A percentile compares a stretch with the other conserved stretches of the same genome.
Evolutionary conservation across 805 yeast species (phyloP).

Genomic region (Sugiyamaella smithiae): DNA sequence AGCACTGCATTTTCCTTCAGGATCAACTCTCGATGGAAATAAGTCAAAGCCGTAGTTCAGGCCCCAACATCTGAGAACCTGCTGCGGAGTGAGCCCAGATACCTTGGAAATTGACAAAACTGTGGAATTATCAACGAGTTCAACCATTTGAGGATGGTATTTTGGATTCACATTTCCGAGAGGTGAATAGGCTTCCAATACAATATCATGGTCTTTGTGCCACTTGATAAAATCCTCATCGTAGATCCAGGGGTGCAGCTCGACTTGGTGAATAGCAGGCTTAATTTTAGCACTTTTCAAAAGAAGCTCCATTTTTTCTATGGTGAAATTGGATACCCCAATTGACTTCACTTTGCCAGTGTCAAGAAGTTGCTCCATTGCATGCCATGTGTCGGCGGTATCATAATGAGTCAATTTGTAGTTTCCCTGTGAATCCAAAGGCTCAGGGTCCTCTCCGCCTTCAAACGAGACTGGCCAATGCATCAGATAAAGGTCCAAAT

Average conservation of each 20-base stretch:
- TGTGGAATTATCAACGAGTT: background rate
- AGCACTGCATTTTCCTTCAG: constrained; percentile 1
- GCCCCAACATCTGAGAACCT: constrained; percentile 5
- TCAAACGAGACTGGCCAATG: constrained; percentile 52
- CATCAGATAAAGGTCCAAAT: constrained; percentile 52
- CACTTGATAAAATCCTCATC: constrained; percentile 42
- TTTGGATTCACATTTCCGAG: constrained; percentile 47
- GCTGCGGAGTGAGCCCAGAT: constrained; percentile 1
- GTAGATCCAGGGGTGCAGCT: constrained; percentile 64
- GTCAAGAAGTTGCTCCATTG: constrained; percentile 56
- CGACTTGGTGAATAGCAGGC: constrained; percentile 76
- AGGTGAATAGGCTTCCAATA: constrained; percentile 61
- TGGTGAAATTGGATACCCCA: constrained; percentile 75
- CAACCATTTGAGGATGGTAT: constrained; percentile 9
- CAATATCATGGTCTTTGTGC: constrained; percentile 45
- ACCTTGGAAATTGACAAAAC: background rate
- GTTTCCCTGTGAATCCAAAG: constrained; percentile 30
- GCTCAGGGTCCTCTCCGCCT: constrained; percentile 29
- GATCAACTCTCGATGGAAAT: constrained; percentile 7
- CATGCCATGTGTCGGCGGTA: constrained; percentile 54
- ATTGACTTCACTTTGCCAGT: constrained; percentile 50
- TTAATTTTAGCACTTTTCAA: constrained; percentile 46
- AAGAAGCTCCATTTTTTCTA: constrained; percentile 49
- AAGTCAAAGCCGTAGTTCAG: constrained; percentile 1
- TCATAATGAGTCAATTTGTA: constrained; percentile 11